These are phyloP conservation scores for Osmanthus fragrans DNA, from an alignment of 257 asterid species.

Conservation along the genomic window DNA sequence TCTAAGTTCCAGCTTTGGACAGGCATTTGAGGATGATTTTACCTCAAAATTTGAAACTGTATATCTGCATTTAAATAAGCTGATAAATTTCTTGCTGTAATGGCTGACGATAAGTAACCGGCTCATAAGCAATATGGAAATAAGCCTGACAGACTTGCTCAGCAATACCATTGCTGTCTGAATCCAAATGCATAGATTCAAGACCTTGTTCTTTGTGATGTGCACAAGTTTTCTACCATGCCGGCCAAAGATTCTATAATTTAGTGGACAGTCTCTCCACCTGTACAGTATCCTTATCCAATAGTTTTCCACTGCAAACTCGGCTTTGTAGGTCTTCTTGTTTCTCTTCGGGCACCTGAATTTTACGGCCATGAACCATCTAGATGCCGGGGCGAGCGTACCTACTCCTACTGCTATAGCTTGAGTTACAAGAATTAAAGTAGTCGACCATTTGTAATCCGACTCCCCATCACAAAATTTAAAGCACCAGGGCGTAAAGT, in stretches of 20 bases:
- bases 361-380: slow-evolving; percentile 63
- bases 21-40: slow-evolving; percentile 32
- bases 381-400: slow-evolving; percentile 63
- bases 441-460: slow-evolving; percentile 77
- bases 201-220: slow-evolving; percentile 30
- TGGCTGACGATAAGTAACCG: slow-evolving; percentile 26
- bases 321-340: slow-evolving; percentile 17
- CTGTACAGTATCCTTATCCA: slow-evolving; percentile 51
- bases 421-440: slow-evolving; percentile 54
- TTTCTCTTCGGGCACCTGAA: slow-evolving; percentile 57
- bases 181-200: slow-evolving; percentile 46
- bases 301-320: slow-evolving; percentile 50
- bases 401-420: slow-evolving; percentile 60
- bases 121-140: slow-evolving; percentile 45
- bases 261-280: slow-evolving; percentile 58
- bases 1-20: slow-evolving; percentile 48
- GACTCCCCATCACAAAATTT: slow-evolving; percentile 64
- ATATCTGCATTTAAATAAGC: slow-evolving; percentile 29
- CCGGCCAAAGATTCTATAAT: slow-evolving; percentile 39
- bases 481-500: slow-evolving; percentile 50
- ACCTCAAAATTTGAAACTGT: slow-evolving; percentile 21
- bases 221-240: slow-evolving; percentile 49
- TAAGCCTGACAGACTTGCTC: slow-evolving; percentile 58
- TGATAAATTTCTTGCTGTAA: slow-evolving; percentile 31
- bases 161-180: slow-evolving; percentile 55